Percentiles rank a stretch among this genome's conserved stretches.
phyloP scores from a whole-genome alignment of 2,329 filamentous ascomycete species.

The Cladophialophora exuberans region DNA sequence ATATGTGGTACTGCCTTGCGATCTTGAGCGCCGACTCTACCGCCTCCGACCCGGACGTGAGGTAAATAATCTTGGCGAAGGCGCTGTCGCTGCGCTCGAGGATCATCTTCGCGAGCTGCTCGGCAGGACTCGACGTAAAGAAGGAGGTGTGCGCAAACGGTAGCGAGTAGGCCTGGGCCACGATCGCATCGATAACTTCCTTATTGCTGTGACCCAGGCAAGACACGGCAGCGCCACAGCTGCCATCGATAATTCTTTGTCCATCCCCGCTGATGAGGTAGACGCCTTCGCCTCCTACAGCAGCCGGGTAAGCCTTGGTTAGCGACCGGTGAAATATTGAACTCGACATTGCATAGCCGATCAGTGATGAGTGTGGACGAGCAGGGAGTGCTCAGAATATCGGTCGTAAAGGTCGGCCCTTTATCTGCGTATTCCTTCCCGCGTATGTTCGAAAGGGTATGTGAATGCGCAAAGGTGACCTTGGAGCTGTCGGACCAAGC shows the following conservation, averaged over 20 bases:
- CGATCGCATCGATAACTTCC: constrained; percentile 53
- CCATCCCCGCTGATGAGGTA: constrained; percentile 53
- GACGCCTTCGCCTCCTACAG: no score
- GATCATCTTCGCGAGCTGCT: constrained; percentile 56
- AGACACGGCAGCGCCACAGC: constrained; percentile 70
- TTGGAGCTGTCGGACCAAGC: no score
- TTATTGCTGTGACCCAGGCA: constrained; percentile 70
- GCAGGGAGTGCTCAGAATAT: no score
- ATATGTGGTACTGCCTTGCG: constrained; percentile 51
- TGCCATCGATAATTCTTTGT: constrained; percentile 70
- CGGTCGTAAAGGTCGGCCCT: no score
- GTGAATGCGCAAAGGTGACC: no score
- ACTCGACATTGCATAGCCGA: no score
- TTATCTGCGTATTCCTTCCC: no score
- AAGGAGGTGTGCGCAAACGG: constrained; percentile 63
- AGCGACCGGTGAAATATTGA: no score
- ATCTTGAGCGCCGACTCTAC: constrained; percentile 54
- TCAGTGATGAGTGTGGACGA: no score
- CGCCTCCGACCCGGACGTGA: constrained; percentile 47
- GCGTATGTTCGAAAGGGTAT: no score
- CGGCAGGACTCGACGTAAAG: constrained; percentile 58
- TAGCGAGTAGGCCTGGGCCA: constrained; percentile 63
- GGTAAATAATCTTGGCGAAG: constrained; percentile 60
- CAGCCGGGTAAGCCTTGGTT: no score
- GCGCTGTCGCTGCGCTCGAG: constrained; percentile 54